Percentiles rank a stretch among this genome's conserved stretches.
These are phyloP conservation scores for Ogataea haglerorum DNA, from an alignment of 805 yeast species.

Conservation along the genomic window DNA sequence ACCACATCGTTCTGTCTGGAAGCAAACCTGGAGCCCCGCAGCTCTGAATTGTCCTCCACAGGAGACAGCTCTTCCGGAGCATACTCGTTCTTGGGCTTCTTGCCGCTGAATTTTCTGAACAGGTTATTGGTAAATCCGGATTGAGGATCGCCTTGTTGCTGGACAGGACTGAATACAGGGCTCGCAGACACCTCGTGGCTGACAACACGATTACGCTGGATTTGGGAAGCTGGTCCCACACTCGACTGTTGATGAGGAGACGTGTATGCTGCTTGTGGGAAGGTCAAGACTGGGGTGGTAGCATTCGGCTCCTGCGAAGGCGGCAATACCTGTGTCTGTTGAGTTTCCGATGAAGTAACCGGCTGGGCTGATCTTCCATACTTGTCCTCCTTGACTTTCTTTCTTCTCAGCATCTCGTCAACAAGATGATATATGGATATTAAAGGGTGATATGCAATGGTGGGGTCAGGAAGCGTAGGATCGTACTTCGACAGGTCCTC, in stretches of 20 bases:
- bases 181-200: conserved; percentile 13
- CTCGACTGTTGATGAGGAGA: conserved; percentile 31
- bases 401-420: conserved; percentile 75
- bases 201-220: conserved; percentile 15
- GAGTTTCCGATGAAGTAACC: conserved; percentile 14
- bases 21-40: conserved; percentile 16
- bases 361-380: conserved; percentile 23
- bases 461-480: conserved; percentile 60
- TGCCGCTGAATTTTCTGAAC: conserved; percentile 35
- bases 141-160: conserved; percentile 17
- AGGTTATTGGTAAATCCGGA: conserved; percentile 27
- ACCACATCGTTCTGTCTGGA: conserved; percentile 30
- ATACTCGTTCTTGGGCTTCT: conserved; percentile 19
- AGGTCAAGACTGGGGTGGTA: conserved; percentile 30
- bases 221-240: conserved; percentile 21
- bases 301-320: conserved; percentile 15
- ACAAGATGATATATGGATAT: conserved; percentile 84
- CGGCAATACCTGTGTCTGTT: conserved; percentile 12
- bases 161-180: conserved; percentile 15
- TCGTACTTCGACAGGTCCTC: conserved; percentile 25
- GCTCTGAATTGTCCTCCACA: conserved; percentile 10
- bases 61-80: conserved; percentile 20
- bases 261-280: conserved; percentile 43
- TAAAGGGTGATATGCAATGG: conserved; percentile 83
- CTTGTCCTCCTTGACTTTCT: conserved; percentile 54